A percentile compares a stretch with the other conserved stretches of the same genome.
Evolutionary conservation across 2,329 filamentous ascomycete species (phyloP).

Genomic region (Cordyceps javanica): DNA sequence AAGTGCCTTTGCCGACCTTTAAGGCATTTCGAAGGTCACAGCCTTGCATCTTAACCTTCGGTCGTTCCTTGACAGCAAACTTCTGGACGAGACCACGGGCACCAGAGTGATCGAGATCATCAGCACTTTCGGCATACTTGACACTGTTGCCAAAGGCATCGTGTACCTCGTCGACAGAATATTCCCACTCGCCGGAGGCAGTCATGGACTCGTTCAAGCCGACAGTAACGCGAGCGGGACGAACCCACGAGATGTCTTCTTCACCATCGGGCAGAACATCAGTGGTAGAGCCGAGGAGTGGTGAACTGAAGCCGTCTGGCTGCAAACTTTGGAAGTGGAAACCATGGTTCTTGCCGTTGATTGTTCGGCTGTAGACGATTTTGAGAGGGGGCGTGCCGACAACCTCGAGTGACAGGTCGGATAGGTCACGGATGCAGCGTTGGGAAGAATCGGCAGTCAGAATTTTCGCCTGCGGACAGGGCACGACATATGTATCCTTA

Average conservation of each 20-base stretch:
- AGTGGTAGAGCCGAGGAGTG: conserved; percentile 58
- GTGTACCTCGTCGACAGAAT: conserved; percentile 84
- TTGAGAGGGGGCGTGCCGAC: conserved; percentile 85
- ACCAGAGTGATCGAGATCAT: conserved; percentile 63
- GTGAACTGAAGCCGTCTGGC: conserved; percentile 77
- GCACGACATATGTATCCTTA: conserved; percentile 76
- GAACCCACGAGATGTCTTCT: conserved; percentile 75
- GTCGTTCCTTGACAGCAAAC: conserved; percentile 83
- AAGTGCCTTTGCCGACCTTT: conserved; percentile 71
- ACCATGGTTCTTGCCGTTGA: conserved; percentile 77
- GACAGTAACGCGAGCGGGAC: conserved; percentile 66
- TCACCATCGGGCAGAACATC: conserved; percentile 55
- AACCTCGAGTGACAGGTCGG: conserved; percentile 76
- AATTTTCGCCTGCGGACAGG: conserved; percentile 75
- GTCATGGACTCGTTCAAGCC: conserved; percentile 86
- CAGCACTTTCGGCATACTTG: conserved; percentile 60
- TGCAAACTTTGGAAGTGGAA: conserved; percentile 92
- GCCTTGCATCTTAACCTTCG: conserved; percentile 61
- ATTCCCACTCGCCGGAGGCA: conserved; percentile 74
- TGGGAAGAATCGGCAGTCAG: conserved; percentile 55
- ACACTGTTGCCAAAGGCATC: conserved; percentile 86
- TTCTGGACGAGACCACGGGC: conserved; percentile 62
- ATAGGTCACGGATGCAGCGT: conserved; percentile 82
- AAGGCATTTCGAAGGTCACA: conserved; percentile 78
- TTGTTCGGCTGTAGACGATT: conserved; percentile 82